Percentiles rank a stretch among this genome's conserved stretches.
These are phyloP conservation scores for Entoloma clypeatum DNA, from an alignment of 1,284 basidiomycete genomes.

Conservation along the genomic window DNA sequence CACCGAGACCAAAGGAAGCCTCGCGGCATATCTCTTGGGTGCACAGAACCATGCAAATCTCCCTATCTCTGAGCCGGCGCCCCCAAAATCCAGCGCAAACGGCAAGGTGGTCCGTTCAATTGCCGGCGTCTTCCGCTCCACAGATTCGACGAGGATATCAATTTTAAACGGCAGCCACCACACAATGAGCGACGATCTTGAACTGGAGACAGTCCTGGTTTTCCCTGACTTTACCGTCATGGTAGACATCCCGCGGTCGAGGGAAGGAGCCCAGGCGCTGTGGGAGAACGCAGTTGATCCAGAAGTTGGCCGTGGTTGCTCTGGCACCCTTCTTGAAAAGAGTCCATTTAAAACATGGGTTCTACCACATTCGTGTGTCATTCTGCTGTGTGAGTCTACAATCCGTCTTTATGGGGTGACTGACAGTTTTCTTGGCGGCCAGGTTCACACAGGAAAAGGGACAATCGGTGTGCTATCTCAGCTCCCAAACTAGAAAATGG, in stretches of 20 bases:
- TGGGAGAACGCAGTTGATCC: constrained; percentile 65
- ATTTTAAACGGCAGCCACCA: constrained; percentile 81
- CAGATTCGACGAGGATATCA: constrained; percentile 57
- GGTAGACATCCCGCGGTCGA: constrained; percentile 59
- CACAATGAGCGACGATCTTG: constrained; percentile 54
- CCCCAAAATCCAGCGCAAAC: constrained; percentile 22
- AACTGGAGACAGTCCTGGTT: constrained; percentile 73
- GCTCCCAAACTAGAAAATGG: constrained; percentile 79
- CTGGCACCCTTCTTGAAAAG: constrained; percentile 40
- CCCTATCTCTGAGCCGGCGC: constrained; percentile 21
- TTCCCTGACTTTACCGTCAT: constrained; percentile 90
- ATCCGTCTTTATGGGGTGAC: constrained; percentile 8
- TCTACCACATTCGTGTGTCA: constrained; percentile 70
- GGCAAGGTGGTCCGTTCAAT: constrained; percentile 30
- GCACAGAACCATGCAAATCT: constrained; percentile 29
- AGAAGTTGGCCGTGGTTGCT: constrained; percentile 40
- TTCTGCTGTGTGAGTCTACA: constrained; percentile 70
- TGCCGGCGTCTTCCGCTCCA: constrained; percentile 55
- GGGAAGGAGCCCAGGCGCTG: constrained; percentile 64
- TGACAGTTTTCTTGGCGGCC: constrained; percentile 8
- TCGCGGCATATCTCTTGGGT: constrained; percentile 59
- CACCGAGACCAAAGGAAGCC: constrained; percentile 59
- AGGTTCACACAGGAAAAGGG: constrained; percentile 91
- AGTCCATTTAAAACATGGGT: constrained; percentile 63
- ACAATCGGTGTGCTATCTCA: constrained; percentile 85